Evolutionary conservation across 106 monocot species (phyloP), one percentile per base, ranked within the genome.

Genomic region (Cymbidium sinense): DNA sequence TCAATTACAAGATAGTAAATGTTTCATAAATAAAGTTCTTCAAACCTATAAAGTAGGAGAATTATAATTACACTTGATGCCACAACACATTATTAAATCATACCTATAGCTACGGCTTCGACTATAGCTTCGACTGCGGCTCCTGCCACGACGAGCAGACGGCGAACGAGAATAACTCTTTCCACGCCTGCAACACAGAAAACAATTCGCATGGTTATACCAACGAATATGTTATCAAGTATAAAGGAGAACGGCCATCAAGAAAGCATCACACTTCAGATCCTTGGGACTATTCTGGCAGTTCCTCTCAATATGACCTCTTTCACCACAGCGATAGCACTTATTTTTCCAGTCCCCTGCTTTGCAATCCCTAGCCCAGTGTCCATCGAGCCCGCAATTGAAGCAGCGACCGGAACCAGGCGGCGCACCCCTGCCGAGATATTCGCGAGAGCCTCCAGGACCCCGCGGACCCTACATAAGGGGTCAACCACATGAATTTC

Each of bases 261-360:
- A 2, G 17, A 28, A 37, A 37, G 28, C 2, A 31, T 23, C 74
- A 18, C 34, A 95, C 99, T 75, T 90, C 31, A 91, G 72, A 51
- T 75, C 93, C 67, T 87, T 95, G 11, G 99, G 99, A 78, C 93
- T 99, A 78, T 99, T 99, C 82, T 92, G 92, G 75, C 99, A 99
- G 70, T 93, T 91, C 65, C 91, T 88, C 80, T 99, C 99, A 50
- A 99, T 95, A 71, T 99, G 99, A 23, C 95, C 99, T 81, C 99
- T 87, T 72, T 89, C 95, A n/a, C 99, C 99, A 85, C 99, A 99
- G 7, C 95, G 95, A 84, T 99, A 99, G 74, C 99, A 99, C 73
- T 91, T 95, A 82, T 99, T 95, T 78, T 99, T 99, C 99, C 99
- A 99, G 73, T 99, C 99, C 74, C 99, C 99, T 74, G 95, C 92